phyloP scores from a whole-genome alignment of 78 protist genomes.

The Dictyostelium discoideum region DNA sequence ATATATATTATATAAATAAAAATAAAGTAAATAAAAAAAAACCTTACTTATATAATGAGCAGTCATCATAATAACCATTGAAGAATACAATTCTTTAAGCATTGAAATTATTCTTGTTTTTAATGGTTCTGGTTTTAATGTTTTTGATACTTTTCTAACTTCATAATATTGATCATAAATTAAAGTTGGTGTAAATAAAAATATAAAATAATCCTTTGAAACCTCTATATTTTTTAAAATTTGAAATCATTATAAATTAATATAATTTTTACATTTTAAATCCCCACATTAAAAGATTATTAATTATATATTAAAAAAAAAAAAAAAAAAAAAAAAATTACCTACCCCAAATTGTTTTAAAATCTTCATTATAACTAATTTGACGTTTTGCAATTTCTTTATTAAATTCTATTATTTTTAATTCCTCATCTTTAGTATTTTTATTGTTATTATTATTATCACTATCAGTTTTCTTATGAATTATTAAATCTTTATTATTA shows the following conservation, averaged over 20 bases:
- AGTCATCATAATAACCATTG: conserved; percentile 7
- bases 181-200: conserved; percentile 36
- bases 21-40: not conserved
- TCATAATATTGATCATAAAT: conserved; percentile 59
- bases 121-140: not conserved
- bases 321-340: too few species aligned
- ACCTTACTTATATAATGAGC: conserved; percentile 26
- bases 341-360: not conserved
- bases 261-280: too few species aligned
- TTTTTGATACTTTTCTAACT: not conserved
- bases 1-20: not conserved
- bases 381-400: not conserved
- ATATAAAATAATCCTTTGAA: conserved; percentile 2
- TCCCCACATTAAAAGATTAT: too few species aligned
- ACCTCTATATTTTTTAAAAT: not conserved
- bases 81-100: conserved; percentile 21
- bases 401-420: not conserved
- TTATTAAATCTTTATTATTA: too few species aligned
- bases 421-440: not conserved
- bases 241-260: too few species aligned
- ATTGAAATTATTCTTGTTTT: not conserved
- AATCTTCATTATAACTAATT: not conserved
- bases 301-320: too few species aligned
- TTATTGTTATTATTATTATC: not conserved
- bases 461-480: not conserved